Evolutionary conservation across 2,329 filamentous ascomycete genomes (phyloP), one percentile per base, ranked within the genome.

Genomic region (Kalmusia sp.): DNA sequence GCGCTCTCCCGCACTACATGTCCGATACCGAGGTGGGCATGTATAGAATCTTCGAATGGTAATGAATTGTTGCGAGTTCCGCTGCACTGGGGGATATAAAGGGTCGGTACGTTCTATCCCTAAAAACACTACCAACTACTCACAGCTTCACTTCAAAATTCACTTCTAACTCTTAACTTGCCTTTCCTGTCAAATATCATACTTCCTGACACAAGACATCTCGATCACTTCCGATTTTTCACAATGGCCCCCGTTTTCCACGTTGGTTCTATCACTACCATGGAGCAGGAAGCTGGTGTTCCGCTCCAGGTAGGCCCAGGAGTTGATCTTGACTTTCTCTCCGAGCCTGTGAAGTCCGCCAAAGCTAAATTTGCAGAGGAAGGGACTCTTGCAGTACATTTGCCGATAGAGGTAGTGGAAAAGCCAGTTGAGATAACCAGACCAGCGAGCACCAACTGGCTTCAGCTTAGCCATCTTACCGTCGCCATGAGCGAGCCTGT

Each of bases 381-480:
- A 28, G 17, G 21, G 8, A 49, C 12, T 28, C 33, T 40, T 25
- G 7, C 45, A 30, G 35, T 40, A 22, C 35, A 49, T 14, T 24
- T 40, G 4, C 27, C 35, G 14, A 27, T 8, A 4, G 6, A 49
- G 9, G 15, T 30, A 5, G 19, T 39, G 19, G 34, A 49, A 3
- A 49, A 39, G 24, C 9, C 19, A 24, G 25, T 33, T 12, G 9
- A 44, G 9, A 15, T 21, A 21, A 37, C 37, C 44, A 33, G 8
- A 9, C 40, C 40, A 22, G 39, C 25, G 15, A 33, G 14, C 28
- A 7, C 34, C 22, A 31, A 33, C 24, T 49, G 46, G 46, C 46
- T 49, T 33, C 46, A 22, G 24, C 46, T 49, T 25, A 49, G 40
- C 35, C 27, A 39, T 9, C 28, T n/a, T 6, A 6, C 40, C 14